These are phyloP conservation scores for Haplosporangium gracile DNA, from an alignment of 192 early-diverging fungal genomes.

Conservation along the genomic window DNA sequence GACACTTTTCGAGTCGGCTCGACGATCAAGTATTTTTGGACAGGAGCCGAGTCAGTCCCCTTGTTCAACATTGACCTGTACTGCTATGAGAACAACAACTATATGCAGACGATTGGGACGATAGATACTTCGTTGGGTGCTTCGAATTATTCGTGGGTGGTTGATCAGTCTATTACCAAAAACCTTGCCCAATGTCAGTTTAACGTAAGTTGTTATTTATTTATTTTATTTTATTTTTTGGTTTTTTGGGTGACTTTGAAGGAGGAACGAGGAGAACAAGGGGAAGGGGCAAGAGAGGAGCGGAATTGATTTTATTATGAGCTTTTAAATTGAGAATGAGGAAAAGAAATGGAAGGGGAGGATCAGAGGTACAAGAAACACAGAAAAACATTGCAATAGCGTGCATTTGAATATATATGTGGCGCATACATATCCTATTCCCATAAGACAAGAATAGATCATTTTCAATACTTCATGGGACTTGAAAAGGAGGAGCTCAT, in stretches of 20 bases:
- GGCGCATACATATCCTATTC: not conserved
- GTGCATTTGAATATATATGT: not conserved
- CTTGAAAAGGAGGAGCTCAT: no score
- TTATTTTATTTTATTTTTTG: not conserved
- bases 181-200: conserved; percentile 9
- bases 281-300: not conserved
- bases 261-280: not conserved
- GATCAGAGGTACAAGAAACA: not conserved
- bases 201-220: conserved; percentile 19
- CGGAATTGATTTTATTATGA: not conserved
- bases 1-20: conserved; percentile 31
- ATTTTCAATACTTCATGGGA: no score
- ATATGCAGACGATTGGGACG: conserved; percentile 27
- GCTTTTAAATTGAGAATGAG: not conserved
- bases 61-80: conserved; percentile 34
- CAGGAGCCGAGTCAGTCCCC: conserved; percentile 7
- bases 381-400: not conserved
- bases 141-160: conserved; percentile 21
- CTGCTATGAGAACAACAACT: conserved; percentile 20
- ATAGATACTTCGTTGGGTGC: conserved; percentile 14
- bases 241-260: not conserved
- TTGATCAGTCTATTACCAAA: conserved; percentile 17
- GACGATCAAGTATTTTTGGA: conserved; percentile 35
- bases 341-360: not conserved
- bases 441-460: no score